Evolutionary conservation across 768 basidiomycete genomes (phyloP).

Genomic region (Austroboletus eburneus): DNA sequence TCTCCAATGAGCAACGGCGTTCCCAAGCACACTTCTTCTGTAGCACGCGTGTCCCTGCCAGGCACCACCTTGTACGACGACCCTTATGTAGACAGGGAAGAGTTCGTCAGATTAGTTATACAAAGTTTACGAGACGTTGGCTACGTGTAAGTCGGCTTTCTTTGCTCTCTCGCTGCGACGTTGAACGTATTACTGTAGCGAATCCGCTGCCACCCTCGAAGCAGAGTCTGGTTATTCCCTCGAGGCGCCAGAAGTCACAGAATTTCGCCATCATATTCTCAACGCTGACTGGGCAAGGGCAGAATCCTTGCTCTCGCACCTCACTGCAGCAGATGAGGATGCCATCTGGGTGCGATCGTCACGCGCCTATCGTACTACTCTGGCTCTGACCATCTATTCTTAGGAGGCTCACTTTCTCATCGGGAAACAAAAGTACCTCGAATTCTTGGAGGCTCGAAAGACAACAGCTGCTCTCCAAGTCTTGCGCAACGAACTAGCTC

Average conservation of each 20-base stretch:
- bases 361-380: conserved; percentile 17
- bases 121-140: conserved; percentile 90
- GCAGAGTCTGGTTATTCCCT: conserved; percentile 89
- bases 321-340: conserved; percentile 69
- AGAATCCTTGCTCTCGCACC: conserved; percentile 58
- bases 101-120: conserved; percentile 84
- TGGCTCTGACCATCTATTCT: conserved; percentile 21
- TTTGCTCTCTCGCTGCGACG: conserved; percentile 3
- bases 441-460: conserved; percentile 78
- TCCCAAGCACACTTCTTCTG: conserved; percentile 42
- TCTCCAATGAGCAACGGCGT: conserved; percentile 47
- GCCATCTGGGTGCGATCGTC: conserved; percentile 55
- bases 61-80: conserved; percentile 77
- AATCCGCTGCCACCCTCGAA: conserved; percentile 85
- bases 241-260: conserved; percentile 71
- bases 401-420: conserved; percentile 86
- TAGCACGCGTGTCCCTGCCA: conserved; percentile 62
- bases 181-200: conserved; percentile 43
- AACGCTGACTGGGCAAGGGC: conserved; percentile 80
- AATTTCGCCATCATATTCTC: conserved; percentile 77
- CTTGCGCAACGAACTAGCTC: conserved; percentile 84
- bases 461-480: conserved; percentile 81
- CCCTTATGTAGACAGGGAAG: conserved; percentile 78
- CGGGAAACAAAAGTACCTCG: conserved; percentile 93
- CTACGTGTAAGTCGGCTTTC: conserved; percentile 47